These are phyloP conservation scores for Lichina pygmaea DNA, from an alignment of 495 filamentous ascomycete genomes.

Conservation along the genomic window DNA sequence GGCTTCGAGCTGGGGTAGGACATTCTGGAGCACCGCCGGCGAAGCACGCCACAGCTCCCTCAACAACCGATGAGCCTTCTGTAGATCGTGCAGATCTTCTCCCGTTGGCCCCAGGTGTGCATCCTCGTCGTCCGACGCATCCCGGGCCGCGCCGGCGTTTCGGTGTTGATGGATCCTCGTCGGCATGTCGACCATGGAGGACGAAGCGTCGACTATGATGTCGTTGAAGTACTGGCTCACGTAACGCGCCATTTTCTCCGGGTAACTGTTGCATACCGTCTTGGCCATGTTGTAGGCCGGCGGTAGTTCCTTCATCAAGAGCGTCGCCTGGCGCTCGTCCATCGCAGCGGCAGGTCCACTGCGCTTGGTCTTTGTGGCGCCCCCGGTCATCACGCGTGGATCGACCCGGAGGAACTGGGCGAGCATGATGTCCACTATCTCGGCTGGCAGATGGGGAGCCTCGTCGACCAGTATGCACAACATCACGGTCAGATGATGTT, in stretches of 20 bases:
- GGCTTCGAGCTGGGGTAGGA: constrained; percentile 80
- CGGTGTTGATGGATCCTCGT: constrained; percentile 18
- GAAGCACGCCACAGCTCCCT: constrained; percentile 87
- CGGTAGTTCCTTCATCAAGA: constrained; percentile 61
- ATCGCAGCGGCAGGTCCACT: constrained; percentile 18
- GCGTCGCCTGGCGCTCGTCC: constrained; percentile 50
- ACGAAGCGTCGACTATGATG: constrained; percentile 70
- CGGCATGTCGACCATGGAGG: constrained; percentile 10
- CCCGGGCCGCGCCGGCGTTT: constrained; percentile 24
- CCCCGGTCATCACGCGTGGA: constrained; percentile 20
- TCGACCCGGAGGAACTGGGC: constrained; percentile 83
- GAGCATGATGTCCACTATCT: constrained; percentile 80
- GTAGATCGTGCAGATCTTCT: constrained; percentile 61
- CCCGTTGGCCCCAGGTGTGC: constrained; percentile 33
- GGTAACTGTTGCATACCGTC: constrained; percentile 67
- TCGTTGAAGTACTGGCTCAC: constrained; percentile 95
- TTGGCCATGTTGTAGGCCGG: constrained; percentile 91
- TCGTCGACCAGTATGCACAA: constrained; percentile 74
- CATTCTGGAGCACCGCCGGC: constrained; percentile 68
- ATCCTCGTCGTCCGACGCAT: constrained; percentile 49
- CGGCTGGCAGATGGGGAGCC: constrained; percentile 43
- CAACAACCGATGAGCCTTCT: constrained; percentile 69
- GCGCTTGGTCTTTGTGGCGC: constrained; percentile 22
- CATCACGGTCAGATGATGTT: constrained; percentile 71
- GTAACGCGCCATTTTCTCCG: constrained; percentile 79